Evolutionary conservation across 176 grass and related monocot species (phyloP).

Genomic region (Triticum turgidum): DNA sequence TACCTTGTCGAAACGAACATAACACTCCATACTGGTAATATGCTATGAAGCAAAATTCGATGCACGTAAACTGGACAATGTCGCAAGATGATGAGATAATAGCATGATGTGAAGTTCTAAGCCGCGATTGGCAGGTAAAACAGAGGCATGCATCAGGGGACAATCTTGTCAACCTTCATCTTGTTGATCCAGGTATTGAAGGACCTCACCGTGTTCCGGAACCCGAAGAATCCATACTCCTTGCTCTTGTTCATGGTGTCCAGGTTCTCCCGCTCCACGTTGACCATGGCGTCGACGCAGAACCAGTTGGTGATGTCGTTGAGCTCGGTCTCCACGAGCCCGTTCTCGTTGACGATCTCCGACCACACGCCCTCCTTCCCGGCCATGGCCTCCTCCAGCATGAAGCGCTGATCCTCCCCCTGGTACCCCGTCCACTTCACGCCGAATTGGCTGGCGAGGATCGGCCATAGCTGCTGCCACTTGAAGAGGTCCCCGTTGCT

Average conservation of each 20-base stretch:
- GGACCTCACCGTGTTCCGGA: slow-evolving; percentile 9
- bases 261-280: slow-evolving; percentile 33
- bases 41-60: not conserved
- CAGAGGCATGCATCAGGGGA: slow-evolving; percentile 32
- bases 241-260: slow-evolving; percentile 70
- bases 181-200: slow-evolving; percentile 57
- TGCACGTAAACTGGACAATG: not conserved
- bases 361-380: slow-evolving; percentile 50
- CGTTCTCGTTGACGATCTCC: slow-evolving; percentile 44
- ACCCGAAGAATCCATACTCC: slow-evolving; percentile 62
- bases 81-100: no score
- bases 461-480: no score
- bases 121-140: not conserved
- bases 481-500: no score
- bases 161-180: slow-evolving; percentile 49
- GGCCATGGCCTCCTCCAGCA: slow-evolving; percentile 38
- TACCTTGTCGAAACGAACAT: not conserved
- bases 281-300: slow-evolving; percentile 32
- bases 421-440: slow-evolving; percentile 42
- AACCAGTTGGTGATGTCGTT: slow-evolving; percentile 47
- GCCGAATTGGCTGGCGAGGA: slow-evolving; percentile 20
- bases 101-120: not conserved
- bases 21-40: not conserved
- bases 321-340: slow-evolving; percentile 34
- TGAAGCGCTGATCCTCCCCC: slow-evolving; percentile 44